phyloP scores from a whole-genome alignment of 2,329 filamentous ascomycete species.

The Aspergillus candidus region DNA sequence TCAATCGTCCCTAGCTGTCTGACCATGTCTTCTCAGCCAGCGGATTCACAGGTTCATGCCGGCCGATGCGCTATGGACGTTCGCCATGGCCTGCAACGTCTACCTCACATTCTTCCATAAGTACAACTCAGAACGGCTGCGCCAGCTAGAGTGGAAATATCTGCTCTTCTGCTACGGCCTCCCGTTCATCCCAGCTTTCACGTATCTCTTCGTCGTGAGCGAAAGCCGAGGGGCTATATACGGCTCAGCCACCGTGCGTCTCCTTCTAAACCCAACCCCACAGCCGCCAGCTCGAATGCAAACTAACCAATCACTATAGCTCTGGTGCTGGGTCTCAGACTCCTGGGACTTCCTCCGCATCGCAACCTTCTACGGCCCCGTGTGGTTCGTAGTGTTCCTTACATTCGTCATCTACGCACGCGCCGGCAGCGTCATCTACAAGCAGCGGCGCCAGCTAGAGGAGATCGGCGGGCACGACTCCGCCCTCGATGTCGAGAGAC shows the following conservation, averaged over 20 bases:
- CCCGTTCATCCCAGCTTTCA: conserved; percentile 62
- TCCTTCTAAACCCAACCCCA: background rate
- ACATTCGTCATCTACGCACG: conserved; percentile 38
- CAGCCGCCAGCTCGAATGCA: too few relatives aligned
- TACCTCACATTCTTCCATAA: conserved; percentile 74
- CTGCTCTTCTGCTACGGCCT: conserved; percentile 65
- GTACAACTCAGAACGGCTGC: conserved; percentile 59
- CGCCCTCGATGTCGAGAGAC: conserved; percentile 40
- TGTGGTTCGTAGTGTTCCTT: conserved; percentile 38
- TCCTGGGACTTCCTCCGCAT: conserved; percentile 68
- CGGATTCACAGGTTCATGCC: conserved; percentile 60
- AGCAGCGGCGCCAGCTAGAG: conserved; percentile 57
- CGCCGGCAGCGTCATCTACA: conserved; percentile 34
- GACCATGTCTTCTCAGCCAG: background rate
- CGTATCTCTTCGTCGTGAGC: conserved; percentile 60
- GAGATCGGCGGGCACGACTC: conserved; percentile 47
- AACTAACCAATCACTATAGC: conserved; percentile 26
- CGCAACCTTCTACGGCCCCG: conserved; percentile 60
- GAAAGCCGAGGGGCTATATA: conserved; percentile 56
- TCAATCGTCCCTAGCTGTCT: conserved; percentile 1
- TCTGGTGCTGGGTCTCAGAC: conserved; percentile 74
- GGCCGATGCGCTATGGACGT: conserved; percentile 68
- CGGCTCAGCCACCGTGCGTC: conserved; percentile 58
- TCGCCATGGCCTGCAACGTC: conserved; percentile 79
- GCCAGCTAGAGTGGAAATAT: conserved; percentile 65